Evolutionary conservation across 2,329 filamentous ascomycete genomes (phyloP).

Genomic region (Lecanoromycetidae sp.): DNA sequence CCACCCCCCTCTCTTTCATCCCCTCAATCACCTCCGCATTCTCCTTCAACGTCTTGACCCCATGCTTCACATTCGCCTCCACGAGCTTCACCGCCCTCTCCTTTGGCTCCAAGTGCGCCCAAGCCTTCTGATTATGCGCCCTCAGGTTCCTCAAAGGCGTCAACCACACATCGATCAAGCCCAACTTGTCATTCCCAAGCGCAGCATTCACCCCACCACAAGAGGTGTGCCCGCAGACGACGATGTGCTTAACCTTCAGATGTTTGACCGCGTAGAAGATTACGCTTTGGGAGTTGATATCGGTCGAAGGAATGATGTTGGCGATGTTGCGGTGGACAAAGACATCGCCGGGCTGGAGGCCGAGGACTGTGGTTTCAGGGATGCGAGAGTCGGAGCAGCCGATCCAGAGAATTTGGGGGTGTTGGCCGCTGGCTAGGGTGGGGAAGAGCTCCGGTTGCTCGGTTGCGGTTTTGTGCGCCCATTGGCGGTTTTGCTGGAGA

Average conservation of each 20-base stretch:
- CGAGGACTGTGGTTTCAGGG: conserved; percentile 70
- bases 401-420: conserved; percentile 58
- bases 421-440: conserved; percentile 54
- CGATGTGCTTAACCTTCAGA: conserved; percentile 53
- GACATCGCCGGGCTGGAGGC: conserved; percentile 68
- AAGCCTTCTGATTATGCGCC: conserved; percentile 39
- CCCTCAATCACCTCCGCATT: conserved; percentile 60
- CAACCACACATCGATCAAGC: conserved; percentile 50
- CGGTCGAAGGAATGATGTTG: conserved; percentile 63
- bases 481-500: conserved; percentile 57
- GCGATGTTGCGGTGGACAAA: conserved; percentile 88
- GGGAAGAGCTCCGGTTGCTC: conserved; percentile 61
- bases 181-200: conserved; percentile 44
- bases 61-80: conserved; percentile 63
- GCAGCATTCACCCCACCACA: conserved; percentile 48
- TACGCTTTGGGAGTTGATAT: conserved; percentile 62
- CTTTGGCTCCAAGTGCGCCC: conserved; percentile 33
- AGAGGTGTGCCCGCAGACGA: conserved; percentile 49
- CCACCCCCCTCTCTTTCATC: conserved; percentile 54
- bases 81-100: conserved; percentile 51
- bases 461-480: conserved; percentile 52
- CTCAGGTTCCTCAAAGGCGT: conserved; percentile 44
- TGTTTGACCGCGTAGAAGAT: conserved; percentile 67
- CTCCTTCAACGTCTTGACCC: conserved; percentile 54
- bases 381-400: conserved; percentile 79